Evolutionary conservation across 2,329 filamentous ascomycete genomes (phyloP).

Genomic region (Fusarium sp.): DNA sequence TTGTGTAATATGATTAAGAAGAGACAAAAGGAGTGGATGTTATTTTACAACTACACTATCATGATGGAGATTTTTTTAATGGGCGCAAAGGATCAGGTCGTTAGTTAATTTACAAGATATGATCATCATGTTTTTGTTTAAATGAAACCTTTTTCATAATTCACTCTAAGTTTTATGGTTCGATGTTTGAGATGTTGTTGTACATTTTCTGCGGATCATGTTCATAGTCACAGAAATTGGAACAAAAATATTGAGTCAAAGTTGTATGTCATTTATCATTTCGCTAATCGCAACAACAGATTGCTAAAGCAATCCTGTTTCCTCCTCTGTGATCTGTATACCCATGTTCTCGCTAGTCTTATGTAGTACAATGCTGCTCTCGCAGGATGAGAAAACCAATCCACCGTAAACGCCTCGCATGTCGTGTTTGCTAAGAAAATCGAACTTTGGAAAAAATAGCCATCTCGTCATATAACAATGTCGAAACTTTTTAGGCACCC

Average conservation of each 20-base stretch:
- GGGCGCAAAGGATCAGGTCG: neutral
- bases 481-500: constrained; percentile 32
- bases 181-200: too few species aligned
- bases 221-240: neutral
- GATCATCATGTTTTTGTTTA: too few species aligned
- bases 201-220: too few species aligned
- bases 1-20: constrained; percentile 61
- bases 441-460: constrained; percentile 15
- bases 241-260: neutral
- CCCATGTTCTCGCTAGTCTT: constrained; percentile 5
- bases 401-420: constrained; percentile 40
- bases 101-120: too few species aligned
- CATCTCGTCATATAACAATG: constrained; percentile 37
- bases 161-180: too few species aligned
- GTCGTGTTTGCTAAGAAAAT: constrained; percentile 35
- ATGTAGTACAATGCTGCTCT: constrained; percentile 26
- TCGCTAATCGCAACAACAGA: constrained; percentile 11
- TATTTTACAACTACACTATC: neutral
- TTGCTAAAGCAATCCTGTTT: neutral
- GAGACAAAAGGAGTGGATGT: neutral
- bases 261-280: constrained; percentile 34
- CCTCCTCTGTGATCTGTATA: constrained; percentile 15
- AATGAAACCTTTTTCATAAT: too few species aligned
- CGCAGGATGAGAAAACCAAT: neutral
- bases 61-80: neutral